These are phyloP conservation scores for Annulohypoxylon stygium DNA, from an alignment of 495 filamentous ascomycete species.

Conservation along the genomic window DNA sequence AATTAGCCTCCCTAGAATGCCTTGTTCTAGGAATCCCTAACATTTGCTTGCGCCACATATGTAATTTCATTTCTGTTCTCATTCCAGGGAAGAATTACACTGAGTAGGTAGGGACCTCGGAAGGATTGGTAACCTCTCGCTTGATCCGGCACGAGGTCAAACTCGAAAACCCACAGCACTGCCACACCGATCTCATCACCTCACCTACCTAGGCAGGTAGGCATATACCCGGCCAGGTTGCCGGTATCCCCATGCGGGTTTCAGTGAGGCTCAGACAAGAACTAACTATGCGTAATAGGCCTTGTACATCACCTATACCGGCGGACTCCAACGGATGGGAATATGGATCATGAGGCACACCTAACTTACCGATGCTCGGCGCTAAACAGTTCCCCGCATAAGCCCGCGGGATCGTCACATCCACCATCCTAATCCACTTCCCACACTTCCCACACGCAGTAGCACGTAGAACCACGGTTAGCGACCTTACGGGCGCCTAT, in stretches of 20 bases:
- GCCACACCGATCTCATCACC: constrained; percentile 16
- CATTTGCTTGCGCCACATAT: neutral
- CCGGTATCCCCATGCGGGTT: neutral
- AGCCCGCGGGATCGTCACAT: constrained; percentile 20
- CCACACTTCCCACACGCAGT: neutral
- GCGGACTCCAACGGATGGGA: constrained; percentile 3
- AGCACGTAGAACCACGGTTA: constrained; percentile 33
- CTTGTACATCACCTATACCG: constrained; percentile 1
- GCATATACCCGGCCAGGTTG: neutral
- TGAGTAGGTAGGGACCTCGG: neutral
- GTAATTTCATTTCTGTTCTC: neutral
- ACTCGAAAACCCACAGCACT: neutral
- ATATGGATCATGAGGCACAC: constrained; percentile 18
- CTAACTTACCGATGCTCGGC: constrained; percentile 29
- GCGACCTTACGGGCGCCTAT: constrained; percentile 24
- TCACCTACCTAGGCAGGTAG: neutral
- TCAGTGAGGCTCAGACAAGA: constrained; percentile 18
- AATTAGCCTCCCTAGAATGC: neutral
- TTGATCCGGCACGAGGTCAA: constrained; percentile 1
- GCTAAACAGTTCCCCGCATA: constrained; percentile 37
- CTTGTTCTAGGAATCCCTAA: neutral
- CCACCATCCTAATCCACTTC: too few relatives aligned
- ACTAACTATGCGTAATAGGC: neutral
- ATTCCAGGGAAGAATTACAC: neutral
- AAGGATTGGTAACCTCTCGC: neutral